Percentiles rank a stretch among this genome's conserved stretches.
These are phyloP conservation scores for Carex cristatella DNA, from an alignment of 176 grass and related monocot species.

Conservation along the genomic window DNA sequence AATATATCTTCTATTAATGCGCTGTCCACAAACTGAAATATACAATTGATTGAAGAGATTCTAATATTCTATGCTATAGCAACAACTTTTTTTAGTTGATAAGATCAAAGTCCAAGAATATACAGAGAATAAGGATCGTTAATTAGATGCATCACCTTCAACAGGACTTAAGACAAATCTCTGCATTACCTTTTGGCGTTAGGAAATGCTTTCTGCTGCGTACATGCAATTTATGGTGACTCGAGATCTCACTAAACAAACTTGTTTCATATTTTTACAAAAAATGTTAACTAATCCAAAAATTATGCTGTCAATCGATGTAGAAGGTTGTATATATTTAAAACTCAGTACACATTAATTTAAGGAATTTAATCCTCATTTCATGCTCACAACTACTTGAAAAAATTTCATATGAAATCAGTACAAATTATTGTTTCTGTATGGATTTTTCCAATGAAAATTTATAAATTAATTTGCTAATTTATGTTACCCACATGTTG, in stretches of 20 bases:
- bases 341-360: neutral
- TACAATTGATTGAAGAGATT: neutral
- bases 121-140: neutral
- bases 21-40: neutral
- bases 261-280: neutral
- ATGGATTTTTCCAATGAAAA: neutral
- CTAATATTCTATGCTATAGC: neutral
- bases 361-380: neutral
- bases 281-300: neutral
- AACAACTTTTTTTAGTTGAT: neutral
- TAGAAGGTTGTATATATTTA: neutral
- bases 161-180: neutral
- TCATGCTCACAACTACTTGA: neutral
- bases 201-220: neutral
- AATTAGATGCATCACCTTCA: neutral
- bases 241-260: neutral
- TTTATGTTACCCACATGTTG: neutral
- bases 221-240: neutral
- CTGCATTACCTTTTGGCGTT: neutral
- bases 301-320: too few species aligned
- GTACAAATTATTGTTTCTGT: neutral
- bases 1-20: neutral
- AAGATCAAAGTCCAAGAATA: neutral
- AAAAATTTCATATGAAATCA: neutral
- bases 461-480: neutral